Evolutionary conservation across 2,329 filamentous ascomycete species (phyloP), one percentile per base, ranked within the genome.

Genomic region (Lasiodiplodia theobromae): DNA sequence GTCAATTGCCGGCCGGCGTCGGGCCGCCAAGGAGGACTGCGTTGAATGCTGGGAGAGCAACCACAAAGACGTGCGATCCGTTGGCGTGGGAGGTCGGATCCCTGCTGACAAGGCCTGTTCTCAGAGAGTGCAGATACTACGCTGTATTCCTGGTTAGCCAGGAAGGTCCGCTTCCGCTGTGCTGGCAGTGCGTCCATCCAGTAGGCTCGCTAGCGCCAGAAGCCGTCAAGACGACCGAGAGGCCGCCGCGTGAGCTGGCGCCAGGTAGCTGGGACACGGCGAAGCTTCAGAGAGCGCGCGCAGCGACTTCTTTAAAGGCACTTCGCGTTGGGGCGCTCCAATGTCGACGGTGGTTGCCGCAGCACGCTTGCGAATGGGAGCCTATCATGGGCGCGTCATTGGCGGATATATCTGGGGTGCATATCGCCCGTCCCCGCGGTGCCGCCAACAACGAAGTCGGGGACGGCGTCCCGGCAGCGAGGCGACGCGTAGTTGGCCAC

Each of bases 371-470:
- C 56, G 10, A 6, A 28, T 28, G 21, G 4, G 12, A 57, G 53
- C 53, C 31, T 57, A 40, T 57, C 54, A 38, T 37, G n/a, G 16
- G 2, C 6, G 40, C 31, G 47, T 11, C 8, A 64, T 52, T 64
- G 60, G 60, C 38, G 31, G 60, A 52, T 38, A 64, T 64, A 37
- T 52, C 60, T 25, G 60, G 44, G 60, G 44, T 64, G 60, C 60
- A 64, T 64, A 7, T 49, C 23, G 57, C 12, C 47, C 60, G 23
- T 38, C 47, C 47, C 60, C 60, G 47, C 60, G 60, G 31, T 38
- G 44, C 58, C 40, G 23, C 60, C 60, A 52, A 64, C 52, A 64
- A n/a, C 31, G 38, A 37, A 52, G 18, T 38, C 31, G 28, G 60
- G 57, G 57, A 47, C 14, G 56, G 37, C 37, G 28, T 25, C 25